Evolutionary conservation across 2,329 filamentous ascomycete genomes (phyloP), one percentile per base, ranked within the genome.

Genomic region (Volutella citrinella): DNA sequence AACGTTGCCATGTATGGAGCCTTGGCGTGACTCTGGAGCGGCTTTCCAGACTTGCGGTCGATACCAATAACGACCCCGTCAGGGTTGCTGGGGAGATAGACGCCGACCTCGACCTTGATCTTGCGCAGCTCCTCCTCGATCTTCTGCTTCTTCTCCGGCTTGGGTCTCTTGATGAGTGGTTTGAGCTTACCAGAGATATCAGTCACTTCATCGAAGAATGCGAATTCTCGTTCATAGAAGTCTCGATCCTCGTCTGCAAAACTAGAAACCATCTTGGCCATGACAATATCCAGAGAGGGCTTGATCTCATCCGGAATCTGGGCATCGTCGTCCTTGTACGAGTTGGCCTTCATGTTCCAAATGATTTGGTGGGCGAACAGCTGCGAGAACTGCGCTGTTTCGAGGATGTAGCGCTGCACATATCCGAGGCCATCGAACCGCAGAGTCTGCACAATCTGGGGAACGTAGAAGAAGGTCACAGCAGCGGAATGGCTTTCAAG

Each of bases 331-430:
- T 98, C 94, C 61, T 96, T 98, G 73, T 87, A 98, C 2, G 90
- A 87, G 60, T 98, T 99, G 19, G 93, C 93, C 61, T 97, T 98
- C 84, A 99, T 98, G 60, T 98, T 99, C 93, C 94, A 99, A 57
- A 99, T 98, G 48, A 98, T 97, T 55, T 99, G 93, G 60, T 99
- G 94, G 4, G 94, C 91, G 62, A 98, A 98, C 8, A 97, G 69
- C 61, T 97, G 93, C n/a, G 93, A 97, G 55, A 95, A 90, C 52
- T 94, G 91, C 2, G 90, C 93, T 1, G 94, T 96, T 65, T 99
- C 93, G 12, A 97, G 74, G 35, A 98, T 97, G 56, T 96, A 98
- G 27, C 91, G 79, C 62, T 96, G 89, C 3, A 96, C 90, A 56
- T 98, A 98, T 36, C 93, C 93, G 16, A 98, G 72, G 10, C 76